phyloP scores from a whole-genome alignment of 495 filamentous ascomycete genomes.

The Annulohypoxylon bovei region DNA sequence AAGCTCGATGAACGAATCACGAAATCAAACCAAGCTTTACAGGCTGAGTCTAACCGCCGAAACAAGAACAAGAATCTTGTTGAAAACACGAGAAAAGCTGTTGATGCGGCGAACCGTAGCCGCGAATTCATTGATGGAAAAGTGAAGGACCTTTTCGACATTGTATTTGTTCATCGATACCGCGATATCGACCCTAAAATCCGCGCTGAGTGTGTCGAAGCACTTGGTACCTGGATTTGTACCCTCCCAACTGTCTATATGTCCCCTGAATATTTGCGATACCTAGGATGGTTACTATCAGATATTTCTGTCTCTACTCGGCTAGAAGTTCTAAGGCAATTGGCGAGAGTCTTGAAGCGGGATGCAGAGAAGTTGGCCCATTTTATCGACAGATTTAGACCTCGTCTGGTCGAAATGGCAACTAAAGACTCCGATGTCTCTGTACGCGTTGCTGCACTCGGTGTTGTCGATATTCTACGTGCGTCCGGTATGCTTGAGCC shows the following conservation, averaged over 20 bases:
- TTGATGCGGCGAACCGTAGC: conserved; percentile 72
- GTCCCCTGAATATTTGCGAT: conserved; percentile 85
- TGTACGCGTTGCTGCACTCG: conserved; percentile 80
- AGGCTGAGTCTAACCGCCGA: conserved; percentile 81
- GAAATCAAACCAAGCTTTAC: conserved; percentile 82
- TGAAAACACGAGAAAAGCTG: conserved; percentile 70
- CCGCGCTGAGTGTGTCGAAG: conserved; percentile 82
- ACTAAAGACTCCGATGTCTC: conserved; percentile 78
- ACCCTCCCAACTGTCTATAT: conserved; percentile 86
- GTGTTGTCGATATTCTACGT: conserved; percentile 81
- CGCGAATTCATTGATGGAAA: conserved; percentile 70
- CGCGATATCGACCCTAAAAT: conserved; percentile 92
- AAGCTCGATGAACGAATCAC: conserved; percentile 71
- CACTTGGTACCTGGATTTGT: conserved; percentile 87
- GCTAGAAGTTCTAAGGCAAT: conserved; percentile 80
- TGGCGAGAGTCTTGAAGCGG: conserved; percentile 79
- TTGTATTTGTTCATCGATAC: conserved; percentile 93
- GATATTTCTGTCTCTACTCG: conserved; percentile 75
- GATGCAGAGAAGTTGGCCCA: conserved; percentile 80
- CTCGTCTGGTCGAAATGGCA: conserved; percentile 93
- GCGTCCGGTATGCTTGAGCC: conserved; percentile 89
- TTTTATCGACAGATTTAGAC: conserved; percentile 89
- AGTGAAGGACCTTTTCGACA: conserved; percentile 84
- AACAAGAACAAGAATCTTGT: conserved; percentile 66
- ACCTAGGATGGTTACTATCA: conserved; percentile 93